A percentile compares a stretch with the other conserved stretches of the same genome.
Conservation (phyloP, 2,329 filamentous ascomycete genomes). For the Fusarium transvaalense region DNA sequence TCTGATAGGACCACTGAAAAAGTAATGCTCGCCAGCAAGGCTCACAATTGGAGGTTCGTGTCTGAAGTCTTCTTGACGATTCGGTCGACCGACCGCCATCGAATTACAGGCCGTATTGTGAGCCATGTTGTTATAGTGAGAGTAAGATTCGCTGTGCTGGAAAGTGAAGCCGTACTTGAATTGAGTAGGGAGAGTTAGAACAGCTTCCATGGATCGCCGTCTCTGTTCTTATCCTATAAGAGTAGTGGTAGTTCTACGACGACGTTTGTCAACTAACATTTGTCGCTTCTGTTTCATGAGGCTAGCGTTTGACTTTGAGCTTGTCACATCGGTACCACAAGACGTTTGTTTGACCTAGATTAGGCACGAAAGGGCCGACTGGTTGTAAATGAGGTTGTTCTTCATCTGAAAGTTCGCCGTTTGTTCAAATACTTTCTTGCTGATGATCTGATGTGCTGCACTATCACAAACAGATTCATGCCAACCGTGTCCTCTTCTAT, state of each 20-base stretch:
- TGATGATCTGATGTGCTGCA: too few relatives aligned
- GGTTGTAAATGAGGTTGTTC: background rate
- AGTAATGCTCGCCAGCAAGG: slow-evolving; percentile 37
- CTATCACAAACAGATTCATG: too few relatives aligned
- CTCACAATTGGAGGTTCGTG: slow-evolving; percentile 35
- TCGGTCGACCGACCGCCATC: slow-evolving; percentile 6
- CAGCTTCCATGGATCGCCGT: background rate
- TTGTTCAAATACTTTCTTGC: background rate
- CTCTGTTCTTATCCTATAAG: background rate
- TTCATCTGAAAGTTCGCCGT: background rate
- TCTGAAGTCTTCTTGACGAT: slow-evolving; percentile 16
- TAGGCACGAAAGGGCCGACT: slow-evolving; percentile 26
- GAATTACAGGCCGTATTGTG: background rate
- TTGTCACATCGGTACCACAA: slow-evolving; percentile 19
- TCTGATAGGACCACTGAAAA: slow-evolving; percentile 37
- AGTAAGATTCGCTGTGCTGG: background rate
- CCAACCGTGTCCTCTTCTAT: too few relatives aligned
- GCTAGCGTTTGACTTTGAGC: background rate
- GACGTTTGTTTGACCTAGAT: slow-evolving; percentile 9
- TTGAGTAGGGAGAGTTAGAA: background rate
- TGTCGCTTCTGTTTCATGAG: slow-evolving; percentile 26
- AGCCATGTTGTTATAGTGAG: background rate
- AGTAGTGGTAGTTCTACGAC: too few relatives aligned
- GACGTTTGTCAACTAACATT: background rate
- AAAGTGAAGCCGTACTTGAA: background rate